Evolutionary conservation across 176 grass and related monocot genomes (phyloP), one percentile per base, ranked within the genome.

Genomic region (Cocos nucifera): DNA sequence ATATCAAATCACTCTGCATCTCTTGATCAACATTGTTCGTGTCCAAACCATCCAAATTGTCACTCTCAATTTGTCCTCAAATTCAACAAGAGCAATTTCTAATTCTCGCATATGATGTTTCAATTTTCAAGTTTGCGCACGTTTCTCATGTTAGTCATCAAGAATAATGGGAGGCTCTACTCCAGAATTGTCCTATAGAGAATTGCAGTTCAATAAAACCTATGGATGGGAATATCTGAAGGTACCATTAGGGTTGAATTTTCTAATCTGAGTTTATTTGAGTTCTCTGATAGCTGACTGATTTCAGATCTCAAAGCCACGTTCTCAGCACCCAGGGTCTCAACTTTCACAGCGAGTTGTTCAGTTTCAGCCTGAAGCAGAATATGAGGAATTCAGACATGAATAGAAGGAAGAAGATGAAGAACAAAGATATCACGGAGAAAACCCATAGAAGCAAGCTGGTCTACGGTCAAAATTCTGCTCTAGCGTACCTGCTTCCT

Each of bases 321-420:
- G 55, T 89, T 95, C 70, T 95, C 82, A 61, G 74, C 64, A 20
- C 19, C 77, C 49, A 95, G 61, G 9, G 78, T 27, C 19, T 89
- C 86, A 50, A 89, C 77, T 74, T 70, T 81, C 8, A 50, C 73
- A 48, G 80, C 74, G 23, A 95, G 67, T 19, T 89, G 80, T 48
- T 82, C 90, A 0, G 79, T 86, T 72, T 95, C 90, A 22, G 80
- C 79, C 90, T 95, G 77, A 71, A 75, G 78, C 19, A 44, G 73
- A 73, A 21, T 12, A 44, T 12, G 35, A 12, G 10, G 35, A 44
- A 12, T 12, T 12, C 35, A 14, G 35, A 44, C 2, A 44, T 12
- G 35, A 44, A 12, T 9, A 44, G 4, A 44, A 44, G 9, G 35
- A 44, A 44, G 9, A 44, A 44, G 10, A 44, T 44, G 9, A 44